Evolutionary conservation across 495 filamentous ascomycete genomes (phyloP).

Genomic region (Sabuloglossum arenarium): DNA sequence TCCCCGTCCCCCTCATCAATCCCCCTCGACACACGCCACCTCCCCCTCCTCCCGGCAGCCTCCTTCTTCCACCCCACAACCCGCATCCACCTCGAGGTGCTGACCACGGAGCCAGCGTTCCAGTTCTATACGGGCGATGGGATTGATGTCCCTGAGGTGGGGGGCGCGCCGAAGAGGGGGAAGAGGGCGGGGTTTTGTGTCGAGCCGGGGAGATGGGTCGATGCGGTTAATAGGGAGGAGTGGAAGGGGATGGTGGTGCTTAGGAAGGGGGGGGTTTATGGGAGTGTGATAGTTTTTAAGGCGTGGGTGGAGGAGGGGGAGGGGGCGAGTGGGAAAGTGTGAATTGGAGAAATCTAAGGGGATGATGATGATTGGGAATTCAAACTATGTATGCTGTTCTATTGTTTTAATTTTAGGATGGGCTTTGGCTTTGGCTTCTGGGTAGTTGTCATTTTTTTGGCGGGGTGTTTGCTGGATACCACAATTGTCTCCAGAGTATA

Average conservation of each 20-base stretch:
- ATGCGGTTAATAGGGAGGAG: conserved; percentile 59
- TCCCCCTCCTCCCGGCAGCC: conserved; percentile 40
- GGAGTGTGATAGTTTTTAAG: conserved; percentile 55
- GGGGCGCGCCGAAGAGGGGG: conserved; percentile 37
- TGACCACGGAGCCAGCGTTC: conserved; percentile 85
- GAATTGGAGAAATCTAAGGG: background rate
- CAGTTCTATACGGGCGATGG: conserved; percentile 86
- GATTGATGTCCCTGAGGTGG: conserved; percentile 54
- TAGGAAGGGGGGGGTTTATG: conserved; percentile 62
- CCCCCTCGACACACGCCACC: conserved; percentile 53
- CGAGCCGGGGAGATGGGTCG: conserved; percentile 77
- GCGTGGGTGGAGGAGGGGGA: conserved; percentile 41
- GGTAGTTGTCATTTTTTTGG: too few relatives aligned
- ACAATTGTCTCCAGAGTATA: too few relatives aligned
- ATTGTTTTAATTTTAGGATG: too few relatives aligned
- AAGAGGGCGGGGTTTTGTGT: conserved; percentile 64
- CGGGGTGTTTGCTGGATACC: too few relatives aligned
- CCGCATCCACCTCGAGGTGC: conserved; percentile 59
- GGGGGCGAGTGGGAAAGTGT: background rate
- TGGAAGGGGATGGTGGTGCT: conserved; percentile 60
- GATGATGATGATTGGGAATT: background rate
- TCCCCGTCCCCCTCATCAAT: conserved; percentile 37
- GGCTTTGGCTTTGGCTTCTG: too few relatives aligned
- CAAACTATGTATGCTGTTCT: too few relatives aligned
- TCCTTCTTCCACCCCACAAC: conserved; percentile 47